Base-by-base conservation (phyloP, 164 flowering plant genomes). In the Euptelea pleiosperma region DNA sequence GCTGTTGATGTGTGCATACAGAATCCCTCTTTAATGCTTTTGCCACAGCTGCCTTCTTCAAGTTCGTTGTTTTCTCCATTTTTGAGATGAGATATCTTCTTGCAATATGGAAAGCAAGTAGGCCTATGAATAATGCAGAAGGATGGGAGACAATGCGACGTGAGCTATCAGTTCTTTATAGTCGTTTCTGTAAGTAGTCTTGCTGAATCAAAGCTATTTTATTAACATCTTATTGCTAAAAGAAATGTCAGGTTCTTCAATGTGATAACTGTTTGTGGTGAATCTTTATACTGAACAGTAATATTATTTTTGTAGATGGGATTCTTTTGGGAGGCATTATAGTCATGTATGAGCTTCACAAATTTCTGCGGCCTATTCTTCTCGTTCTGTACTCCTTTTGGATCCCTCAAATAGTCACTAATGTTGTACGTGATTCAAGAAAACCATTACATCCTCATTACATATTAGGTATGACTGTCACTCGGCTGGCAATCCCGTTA, bases 51-150 rank as follows among this genome's bases (percentile, higher is more conserved):
- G 96, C 97, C 36, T 93, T 93, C 73, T 93, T 93, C 96, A 93
- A 93, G 83, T 93, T 93, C 62, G 97, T 90, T 50, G 96, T 93
- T 60, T 90, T 90, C 76, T 87, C 99, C 33, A 90, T 93, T 52
- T 93, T 90, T 80, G 99, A 93, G 79, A 93, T 90, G 96, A 77
- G 99, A 64, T 93, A 90, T 79, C 97, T 93, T 58, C 91, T 93
- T 63, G 94, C 96, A 6, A 90, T 93, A 73, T 93, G 99, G 99
- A 93, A 93, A 69, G 99, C 99, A 43, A 86, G 81, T 66, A 83
- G 99, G 59, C 91, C 97, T 36, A 57, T 70, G 71, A 83, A 73
- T 68, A 82, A 65, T 61, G 96, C 96, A 58, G 99, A 93, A 62
- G 89, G 93, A 45, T 90, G 97, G 99, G 97, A 93, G 60, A 80